Conservation (phyloP, 305 asterid genomes). For the Rubia peregrina region DNA sequence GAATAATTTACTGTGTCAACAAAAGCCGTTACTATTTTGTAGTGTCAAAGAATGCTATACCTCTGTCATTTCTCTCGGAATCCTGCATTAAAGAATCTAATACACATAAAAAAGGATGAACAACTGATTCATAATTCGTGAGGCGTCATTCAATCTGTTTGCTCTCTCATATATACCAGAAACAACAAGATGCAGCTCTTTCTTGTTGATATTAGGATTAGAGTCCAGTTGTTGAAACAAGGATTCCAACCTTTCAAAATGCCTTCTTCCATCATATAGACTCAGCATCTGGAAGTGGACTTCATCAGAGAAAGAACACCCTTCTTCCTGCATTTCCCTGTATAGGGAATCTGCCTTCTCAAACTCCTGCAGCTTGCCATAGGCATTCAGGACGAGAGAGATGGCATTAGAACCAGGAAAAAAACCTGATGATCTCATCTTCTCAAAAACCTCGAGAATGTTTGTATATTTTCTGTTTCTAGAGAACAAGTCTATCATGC, state of each 20-base stretch:
- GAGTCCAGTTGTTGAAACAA: conserved; percentile 45
- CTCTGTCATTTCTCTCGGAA: neutral
- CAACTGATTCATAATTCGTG: conserved; percentile 57
- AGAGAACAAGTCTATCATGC: conserved; percentile 65
- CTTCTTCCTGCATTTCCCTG: conserved; percentile 64
- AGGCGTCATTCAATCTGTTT: conserved; percentile 58
- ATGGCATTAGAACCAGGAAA: conserved; percentile 59
- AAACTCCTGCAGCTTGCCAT: conserved; percentile 62
- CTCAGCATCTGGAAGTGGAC: conserved; percentile 91
- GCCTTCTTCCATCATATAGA: conserved; percentile 53
- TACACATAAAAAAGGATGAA: neutral
- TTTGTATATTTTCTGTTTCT: conserved; percentile 54
- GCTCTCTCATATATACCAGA: conserved; percentile 80
- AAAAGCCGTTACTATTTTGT: neutral
- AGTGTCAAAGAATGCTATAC: conserved; percentile 3
- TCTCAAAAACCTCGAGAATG: conserved; percentile 69
- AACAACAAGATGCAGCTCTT: conserved; percentile 70
- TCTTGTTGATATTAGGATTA: conserved; percentile 62
- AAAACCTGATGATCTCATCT: conserved; percentile 58
- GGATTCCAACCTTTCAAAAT: conserved; percentile 53
- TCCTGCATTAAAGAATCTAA: neutral
- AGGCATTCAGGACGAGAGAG: conserved; percentile 66
- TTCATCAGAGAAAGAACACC: conserved; percentile 61
- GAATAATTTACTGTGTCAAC: neutral
- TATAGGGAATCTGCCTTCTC: conserved; percentile 58